Percentiles rank a stretch among this genome's conserved stretches.
These are phyloP conservation scores for Pseudophaeomoniella oleicola DNA, from an alignment of 2,329 filamentous ascomycete genomes.

Conservation along the genomic window DNA sequence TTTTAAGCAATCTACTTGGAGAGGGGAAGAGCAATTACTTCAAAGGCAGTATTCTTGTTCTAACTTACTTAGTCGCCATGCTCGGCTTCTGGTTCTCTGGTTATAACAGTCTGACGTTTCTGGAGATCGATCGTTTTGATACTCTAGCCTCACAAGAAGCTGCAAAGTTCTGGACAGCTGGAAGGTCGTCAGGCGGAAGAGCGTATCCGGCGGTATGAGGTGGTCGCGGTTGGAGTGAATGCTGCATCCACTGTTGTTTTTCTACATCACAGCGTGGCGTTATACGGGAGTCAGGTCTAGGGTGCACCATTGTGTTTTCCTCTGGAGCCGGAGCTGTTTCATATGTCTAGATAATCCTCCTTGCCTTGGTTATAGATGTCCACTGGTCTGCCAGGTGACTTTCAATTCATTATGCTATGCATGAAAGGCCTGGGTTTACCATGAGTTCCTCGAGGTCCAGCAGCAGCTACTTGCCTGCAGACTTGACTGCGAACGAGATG, in stretches of 20 bases:
- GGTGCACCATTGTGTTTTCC: too few relatives aligned
- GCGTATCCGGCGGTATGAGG: slow-evolving; percentile 20
- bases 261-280: neutral
- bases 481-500: too few relatives aligned
- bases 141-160: slow-evolving; percentile 21
- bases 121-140: slow-evolving; percentile 32
- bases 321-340: too few relatives aligned
- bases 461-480: too few relatives aligned
- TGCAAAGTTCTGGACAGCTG: slow-evolving; percentile 27
- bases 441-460: too few relatives aligned
- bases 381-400: too few relatives aligned
- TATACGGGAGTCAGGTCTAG: neutral
- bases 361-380: too few relatives aligned
- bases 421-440: too few relatives aligned
- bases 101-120: slow-evolving; percentile 38
- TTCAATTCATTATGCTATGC: too few relatives aligned
- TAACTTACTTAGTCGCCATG: slow-evolving; percentile 85
- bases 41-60: slow-evolving; percentile 87
- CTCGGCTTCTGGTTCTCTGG: slow-evolving; percentile 81
- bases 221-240: too few relatives aligned
- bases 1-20: slow-evolving; percentile 93
- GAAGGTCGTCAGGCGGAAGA: slow-evolving; percentile 19
- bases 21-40: slow-evolving; percentile 99
- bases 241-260: slow-evolving; percentile 4
- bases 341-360: too few relatives aligned